Evolutionary conservation across 129 eudicot species (phyloP).

Genomic region (Chrysanthemum lavandulifolium): DNA sequence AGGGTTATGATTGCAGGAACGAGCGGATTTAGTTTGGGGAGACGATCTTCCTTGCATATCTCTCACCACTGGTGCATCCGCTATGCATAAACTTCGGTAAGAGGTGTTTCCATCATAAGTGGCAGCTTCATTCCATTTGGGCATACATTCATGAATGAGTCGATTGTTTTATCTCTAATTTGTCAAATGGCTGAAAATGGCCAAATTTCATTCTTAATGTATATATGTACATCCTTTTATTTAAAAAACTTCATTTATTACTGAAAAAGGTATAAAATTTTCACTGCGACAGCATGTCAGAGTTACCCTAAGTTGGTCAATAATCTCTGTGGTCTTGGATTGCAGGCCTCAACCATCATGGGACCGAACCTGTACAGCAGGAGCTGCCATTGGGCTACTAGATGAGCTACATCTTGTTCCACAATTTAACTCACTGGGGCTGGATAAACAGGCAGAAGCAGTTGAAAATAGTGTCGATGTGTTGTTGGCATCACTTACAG

Average conservation of each 20-base stretch:
- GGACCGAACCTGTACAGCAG: slow-evolving; percentile 99
- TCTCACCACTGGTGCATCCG: slow-evolving; percentile 78
- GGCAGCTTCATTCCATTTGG: not conserved
- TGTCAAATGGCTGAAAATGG: too few species aligned
- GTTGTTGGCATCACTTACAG: slow-evolving; percentile 68
- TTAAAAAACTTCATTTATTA: not conserved
- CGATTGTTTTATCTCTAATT: not conserved
- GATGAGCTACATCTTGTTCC: slow-evolving; percentile 69
- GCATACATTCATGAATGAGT: not conserved
- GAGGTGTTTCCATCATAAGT: slow-evolving; percentile 4
- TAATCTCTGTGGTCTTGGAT: slow-evolving; percentile 13
- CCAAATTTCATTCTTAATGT: too few species aligned
- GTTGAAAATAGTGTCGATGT: slow-evolving; percentile 61
- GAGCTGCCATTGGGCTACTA: slow-evolving; percentile 84
- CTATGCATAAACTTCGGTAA: slow-evolving; percentile 93
- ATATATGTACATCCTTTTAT: too few species aligned
- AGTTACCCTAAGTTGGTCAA: not conserved
- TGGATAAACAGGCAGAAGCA: slow-evolving; percentile 74
- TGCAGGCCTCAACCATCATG: slow-evolving; percentile 96
- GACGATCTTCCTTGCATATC: slow-evolving; percentile 75
- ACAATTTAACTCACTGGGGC: slow-evolving; percentile 45
- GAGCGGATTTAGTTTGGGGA: slow-evolving; percentile 69
- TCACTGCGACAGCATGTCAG: not conserved
- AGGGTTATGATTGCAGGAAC: slow-evolving; percentile 48
- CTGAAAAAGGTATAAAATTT: not conserved